These are phyloP conservation scores for Bassia scoparia DNA, from an alignment of 148 eudicot species.

Conservation along the genomic window DNA sequence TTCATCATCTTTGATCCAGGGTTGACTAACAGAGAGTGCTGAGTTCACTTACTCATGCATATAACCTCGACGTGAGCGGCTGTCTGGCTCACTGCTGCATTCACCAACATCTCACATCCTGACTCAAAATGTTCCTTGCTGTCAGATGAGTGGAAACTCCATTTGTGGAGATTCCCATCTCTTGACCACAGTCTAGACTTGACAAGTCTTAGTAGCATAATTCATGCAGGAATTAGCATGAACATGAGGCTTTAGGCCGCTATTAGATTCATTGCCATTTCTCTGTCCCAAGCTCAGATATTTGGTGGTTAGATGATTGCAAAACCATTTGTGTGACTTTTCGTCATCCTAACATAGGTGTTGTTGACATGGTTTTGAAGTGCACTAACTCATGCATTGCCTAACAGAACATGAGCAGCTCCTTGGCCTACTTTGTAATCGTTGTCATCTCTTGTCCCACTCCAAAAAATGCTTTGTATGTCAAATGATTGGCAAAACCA, in stretches of 20 bases:
- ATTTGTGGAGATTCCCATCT: slow-evolving; percentile 28
- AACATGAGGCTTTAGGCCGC: slow-evolving; percentile 50
- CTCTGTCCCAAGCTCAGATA: slow-evolving; percentile 45
- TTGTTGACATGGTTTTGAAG: slow-evolving; percentile 32
- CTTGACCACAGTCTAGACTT: slow-evolving; percentile 20
- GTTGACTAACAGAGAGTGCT: slow-evolving; percentile 32
- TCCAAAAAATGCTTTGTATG: slow-evolving; percentile 46
- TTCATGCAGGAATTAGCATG: slow-evolving; percentile 61
- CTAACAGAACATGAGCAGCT: slow-evolving; percentile 49
- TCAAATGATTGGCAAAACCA: slow-evolving; percentile 42
- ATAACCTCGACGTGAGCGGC: slow-evolving; percentile 50
- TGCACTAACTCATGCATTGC: slow-evolving; percentile 54
- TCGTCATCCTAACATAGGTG: slow-evolving; percentile 30
- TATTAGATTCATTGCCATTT: slow-evolving; percentile 33
- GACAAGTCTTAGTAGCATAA: slow-evolving; percentile 38
- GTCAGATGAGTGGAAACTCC: slow-evolving; percentile 43
- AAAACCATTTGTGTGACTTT: slow-evolving; percentile 31
- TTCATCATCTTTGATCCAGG: slow-evolving; percentile 29
- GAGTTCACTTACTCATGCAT: slow-evolving; percentile 48
- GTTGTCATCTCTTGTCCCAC: slow-evolving; percentile 35
- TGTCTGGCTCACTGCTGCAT: slow-evolving; percentile 47
- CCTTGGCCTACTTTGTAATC: slow-evolving; percentile 46
- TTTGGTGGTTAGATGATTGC: slow-evolving; percentile 40
- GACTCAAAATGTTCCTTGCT: slow-evolving; percentile 46
- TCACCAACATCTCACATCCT: slow-evolving; percentile 34